Evolutionary conservation across 345 rosid species (phyloP).

Genomic region (Lagerstroemia speciosa): DNA sequence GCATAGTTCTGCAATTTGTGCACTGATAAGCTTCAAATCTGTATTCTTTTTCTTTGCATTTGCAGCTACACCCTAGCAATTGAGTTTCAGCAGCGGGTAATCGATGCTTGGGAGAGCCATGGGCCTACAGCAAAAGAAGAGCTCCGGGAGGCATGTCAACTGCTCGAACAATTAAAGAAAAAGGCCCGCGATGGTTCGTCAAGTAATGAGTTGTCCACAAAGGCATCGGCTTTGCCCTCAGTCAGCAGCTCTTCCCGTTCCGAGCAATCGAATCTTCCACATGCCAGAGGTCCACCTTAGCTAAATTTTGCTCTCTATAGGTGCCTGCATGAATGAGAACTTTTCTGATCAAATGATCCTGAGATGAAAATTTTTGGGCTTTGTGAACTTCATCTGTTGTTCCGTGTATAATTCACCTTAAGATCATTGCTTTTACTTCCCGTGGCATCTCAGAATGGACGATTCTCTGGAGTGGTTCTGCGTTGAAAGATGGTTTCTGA

Average conservation of each 20-base stretch:
- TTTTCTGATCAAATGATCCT: not conserved
- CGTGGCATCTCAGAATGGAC: too few species aligned
- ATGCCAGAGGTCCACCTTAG: not conserved
- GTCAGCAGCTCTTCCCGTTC: not conserved
- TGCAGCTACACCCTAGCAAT: constrained; percentile 71
- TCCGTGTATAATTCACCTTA: not conserved
- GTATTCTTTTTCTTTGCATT: constrained; percentile 11
- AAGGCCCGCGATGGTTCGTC: constrained; percentile 40
- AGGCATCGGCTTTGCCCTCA: constrained; percentile 13
- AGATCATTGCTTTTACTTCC: not conserved
- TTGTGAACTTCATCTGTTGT: too few species aligned
- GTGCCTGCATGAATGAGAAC: not conserved
- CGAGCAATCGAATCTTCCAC: not conserved
- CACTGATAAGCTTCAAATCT: not conserved
- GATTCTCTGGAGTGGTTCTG: too few species aligned
- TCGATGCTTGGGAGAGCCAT: constrained; percentile 79
- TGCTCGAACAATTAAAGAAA: constrained; percentile 51
- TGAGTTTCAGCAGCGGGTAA: constrained; percentile 68
- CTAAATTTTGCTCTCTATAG: not conserved
- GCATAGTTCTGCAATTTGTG: not conserved
- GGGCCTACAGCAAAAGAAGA: constrained; percentile 59
- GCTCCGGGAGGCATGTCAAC: constrained; percentile 44
- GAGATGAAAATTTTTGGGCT: not conserved
- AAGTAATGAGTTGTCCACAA: constrained; percentile 20
- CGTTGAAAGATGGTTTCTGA: too few species aligned